Evolutionary conservation across 1,284 basidiomycete species (phyloP).

Genomic region (Apiotrichum veenhuisii): DNA sequence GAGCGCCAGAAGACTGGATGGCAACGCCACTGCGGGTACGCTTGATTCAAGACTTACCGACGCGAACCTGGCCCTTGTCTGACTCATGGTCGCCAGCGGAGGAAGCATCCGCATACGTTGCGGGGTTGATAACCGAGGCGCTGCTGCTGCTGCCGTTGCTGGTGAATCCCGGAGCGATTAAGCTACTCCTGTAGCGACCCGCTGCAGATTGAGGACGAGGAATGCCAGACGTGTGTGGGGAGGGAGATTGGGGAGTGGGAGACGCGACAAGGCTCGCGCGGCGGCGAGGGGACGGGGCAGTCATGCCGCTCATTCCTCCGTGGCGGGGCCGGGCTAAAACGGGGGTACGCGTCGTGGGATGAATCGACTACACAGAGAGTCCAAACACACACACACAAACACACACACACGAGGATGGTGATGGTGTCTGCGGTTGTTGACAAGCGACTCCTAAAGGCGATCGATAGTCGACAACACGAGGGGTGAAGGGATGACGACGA

Average conservation of each 20-base stretch:
- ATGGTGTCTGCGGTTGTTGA: not conserved
- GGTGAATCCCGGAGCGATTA: not conserved
- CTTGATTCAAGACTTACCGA: conserved; percentile 33
- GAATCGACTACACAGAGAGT: not conserved
- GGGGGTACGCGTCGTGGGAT: not conserved
- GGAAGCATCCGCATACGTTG: not conserved
- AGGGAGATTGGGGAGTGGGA: conserved; percentile 27
- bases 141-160: not conserved
- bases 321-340: not conserved
- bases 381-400: not conserved
- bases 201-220: conserved; percentile 31
- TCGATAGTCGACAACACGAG: too few relatives aligned
- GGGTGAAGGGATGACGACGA: not conserved
- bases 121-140: not conserved
- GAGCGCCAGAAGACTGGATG: conserved; percentile 1
- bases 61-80: conserved; percentile 40
- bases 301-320: conserved; percentile 3
- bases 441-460: not conserved
- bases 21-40: conserved; percentile 2
- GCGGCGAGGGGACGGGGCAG: conserved; percentile 11
- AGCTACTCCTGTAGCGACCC: conserved; percentile 15
- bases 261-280: conserved; percentile 22
- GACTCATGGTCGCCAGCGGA: conserved; percentile 16
- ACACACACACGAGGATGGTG: not conserved
- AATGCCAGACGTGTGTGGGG: conserved; percentile 18